Conservation (phyloP, 768 basidiomycete genomes). For the Panaeolus papilionaceus region DNA sequence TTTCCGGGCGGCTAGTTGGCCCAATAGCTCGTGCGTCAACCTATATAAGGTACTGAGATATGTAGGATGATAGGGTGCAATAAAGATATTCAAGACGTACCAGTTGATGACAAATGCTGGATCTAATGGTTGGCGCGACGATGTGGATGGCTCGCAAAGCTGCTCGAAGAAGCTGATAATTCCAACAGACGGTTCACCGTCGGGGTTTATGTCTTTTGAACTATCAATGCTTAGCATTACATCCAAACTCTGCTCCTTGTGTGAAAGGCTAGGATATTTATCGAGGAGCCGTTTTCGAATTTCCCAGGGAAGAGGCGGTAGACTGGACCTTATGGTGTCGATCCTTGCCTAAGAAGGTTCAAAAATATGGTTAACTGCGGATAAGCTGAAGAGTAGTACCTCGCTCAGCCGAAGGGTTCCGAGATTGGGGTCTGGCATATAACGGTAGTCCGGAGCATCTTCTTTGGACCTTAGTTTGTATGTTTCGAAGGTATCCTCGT, state of each 20-base stretch:
- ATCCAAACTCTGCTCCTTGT: constrained; percentile 72
- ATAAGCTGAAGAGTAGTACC: constrained; percentile 33
- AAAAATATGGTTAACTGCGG: neutral
- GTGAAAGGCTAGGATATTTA: constrained; percentile 37
- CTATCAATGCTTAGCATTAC: constrained; percentile 79
- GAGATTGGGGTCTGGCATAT: constrained; percentile 97
- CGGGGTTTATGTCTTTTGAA: constrained; percentile 64
- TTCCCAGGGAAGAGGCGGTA: constrained; percentile 82
- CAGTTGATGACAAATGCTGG: constrained; percentile 85
- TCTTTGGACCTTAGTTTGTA: constrained; percentile 88
- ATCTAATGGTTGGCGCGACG: constrained; percentile 45
- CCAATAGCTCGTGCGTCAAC: constrained; percentile 89
- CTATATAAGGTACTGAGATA: constrained; percentile 45
- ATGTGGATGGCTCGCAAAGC: constrained; percentile 43
- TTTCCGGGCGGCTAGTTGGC: constrained; percentile 68
- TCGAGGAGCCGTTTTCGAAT: constrained; percentile 62
- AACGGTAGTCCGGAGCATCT: constrained; percentile 93
- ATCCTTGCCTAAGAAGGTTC: constrained; percentile 64
- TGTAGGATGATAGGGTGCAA: neutral
- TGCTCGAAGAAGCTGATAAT: constrained; percentile 84
- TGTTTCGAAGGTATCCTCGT: constrained; percentile 83
- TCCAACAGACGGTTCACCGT: constrained; percentile 55
- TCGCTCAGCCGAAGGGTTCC: constrained; percentile 70
- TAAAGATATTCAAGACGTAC: constrained; percentile 46
- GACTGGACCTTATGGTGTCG: constrained; percentile 47